Evolutionary conservation across 768 basidiomycete genomes (phyloP).

Genomic region (Artomyces pyxidatus): DNA sequence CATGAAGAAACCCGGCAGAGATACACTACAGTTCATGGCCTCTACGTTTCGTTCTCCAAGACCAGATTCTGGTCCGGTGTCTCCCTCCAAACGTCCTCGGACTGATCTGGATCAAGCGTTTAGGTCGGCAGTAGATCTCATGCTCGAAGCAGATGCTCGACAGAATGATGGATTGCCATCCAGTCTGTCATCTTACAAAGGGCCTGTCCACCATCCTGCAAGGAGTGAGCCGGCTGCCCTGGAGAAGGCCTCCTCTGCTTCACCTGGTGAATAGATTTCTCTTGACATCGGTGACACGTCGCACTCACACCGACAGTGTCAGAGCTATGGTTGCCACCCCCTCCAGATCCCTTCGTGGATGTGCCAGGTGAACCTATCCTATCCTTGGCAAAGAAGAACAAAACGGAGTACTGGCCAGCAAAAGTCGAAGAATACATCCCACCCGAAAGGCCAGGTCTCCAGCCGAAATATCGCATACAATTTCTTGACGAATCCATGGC

Average conservation of each 20-base stretch:
- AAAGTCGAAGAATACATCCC: constrained; percentile 44
- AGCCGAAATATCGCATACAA: constrained; percentile 44
- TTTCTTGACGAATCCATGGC: constrained; percentile 47
- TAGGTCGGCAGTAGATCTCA: constrained; percentile 12
- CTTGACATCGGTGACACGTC: constrained; percentile 10
- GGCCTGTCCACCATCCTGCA: too few species aligned
- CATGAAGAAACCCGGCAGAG: constrained; percentile 24
- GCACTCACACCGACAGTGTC: constrained; percentile 8
- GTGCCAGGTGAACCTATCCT: constrained; percentile 67
- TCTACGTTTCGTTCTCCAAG: constrained; percentile 22
- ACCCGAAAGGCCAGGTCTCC: constrained; percentile 28
- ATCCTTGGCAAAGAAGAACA: constrained; percentile 33
- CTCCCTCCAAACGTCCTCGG: constrained; percentile 7
- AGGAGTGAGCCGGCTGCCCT: background rate
- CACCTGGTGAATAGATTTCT: background rate
- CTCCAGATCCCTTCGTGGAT: constrained; percentile 38
- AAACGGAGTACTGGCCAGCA: constrained; percentile 58
- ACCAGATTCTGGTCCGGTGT: background rate
- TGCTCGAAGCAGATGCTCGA: constrained; percentile 10
- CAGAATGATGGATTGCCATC: constrained; percentile 15
- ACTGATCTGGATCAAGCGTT: constrained; percentile 12
- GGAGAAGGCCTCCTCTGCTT: background rate
- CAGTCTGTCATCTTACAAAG: constrained; percentile 11
- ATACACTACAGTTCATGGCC: constrained; percentile 34
- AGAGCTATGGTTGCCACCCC: constrained; percentile 32